Evolutionary conservation across 345 rosid genomes (phyloP), one percentile per base, ranked within the genome.

Genomic region (Lepidium aucheri): DNA sequence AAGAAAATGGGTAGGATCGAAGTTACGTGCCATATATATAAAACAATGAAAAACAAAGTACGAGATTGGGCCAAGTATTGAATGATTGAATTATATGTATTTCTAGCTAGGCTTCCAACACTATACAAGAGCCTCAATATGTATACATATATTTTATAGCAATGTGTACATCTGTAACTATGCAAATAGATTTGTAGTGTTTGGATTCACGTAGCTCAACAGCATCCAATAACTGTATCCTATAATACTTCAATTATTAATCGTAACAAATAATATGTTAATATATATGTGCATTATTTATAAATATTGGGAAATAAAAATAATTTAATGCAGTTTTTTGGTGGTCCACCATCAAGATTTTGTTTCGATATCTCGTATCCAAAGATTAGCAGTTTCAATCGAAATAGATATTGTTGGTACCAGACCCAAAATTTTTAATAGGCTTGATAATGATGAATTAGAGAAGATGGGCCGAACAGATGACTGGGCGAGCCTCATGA

Each of bases 101-200:
- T 59, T 68, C 26, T 59, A 59, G 52, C 67, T 69, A 60, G 60
- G 60, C 58, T 39, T 57, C 39, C 65, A 58, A 68, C 43, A 49
- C 65, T 68, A 57, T 36, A 67, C 16, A 69, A 28, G 67, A 68
- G 9, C 49, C 58, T 57, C 51, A 18, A 32, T 49, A 12, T 38
- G 26, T 11, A 28, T 28, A 26, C 11, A n/a, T n/a, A 35, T 18
- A 22, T 24, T 47, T 16, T 47, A 38, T 49, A 38, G 12, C 18
- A 28, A 58, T 26, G 14, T 28, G 67, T 32, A 40, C 73, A 30
- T 49, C 65, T 60, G 52, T 60, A 22, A 50, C 51, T 50, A 69
- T 69, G 60, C 60, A 59, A 41, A 60, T 39, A 69, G 52, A 59
- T 59, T 59, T 69, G 53, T 50, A 50, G 60, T 67, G 38, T 4